These are phyloP conservation scores for Cladophialophora immunda DNA, from an alignment of 2,329 filamentous ascomycete species.

Conservation along the genomic window DNA sequence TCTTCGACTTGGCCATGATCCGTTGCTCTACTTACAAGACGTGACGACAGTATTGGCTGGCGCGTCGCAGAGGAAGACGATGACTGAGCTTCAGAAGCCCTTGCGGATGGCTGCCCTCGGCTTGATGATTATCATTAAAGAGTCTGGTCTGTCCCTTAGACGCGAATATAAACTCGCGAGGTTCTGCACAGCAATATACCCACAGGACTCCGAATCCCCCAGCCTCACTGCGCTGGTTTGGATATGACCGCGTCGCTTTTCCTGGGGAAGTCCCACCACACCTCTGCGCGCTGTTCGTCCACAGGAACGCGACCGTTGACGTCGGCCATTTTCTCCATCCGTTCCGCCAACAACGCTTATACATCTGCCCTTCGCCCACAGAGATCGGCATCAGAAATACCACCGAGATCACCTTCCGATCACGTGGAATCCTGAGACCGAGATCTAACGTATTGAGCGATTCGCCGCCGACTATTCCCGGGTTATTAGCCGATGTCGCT, in stretches of 20 bases:
- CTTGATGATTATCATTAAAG: background rate
- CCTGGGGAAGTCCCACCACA: background rate
- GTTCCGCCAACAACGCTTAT: background rate
- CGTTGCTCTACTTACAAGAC: background rate
- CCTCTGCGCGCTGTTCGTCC: background rate
- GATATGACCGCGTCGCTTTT: background rate
- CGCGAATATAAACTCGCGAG: background rate
- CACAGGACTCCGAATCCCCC: background rate
- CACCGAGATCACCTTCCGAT: constrained; percentile 13
- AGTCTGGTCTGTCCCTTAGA: background rate
- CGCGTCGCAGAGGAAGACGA: background rate
- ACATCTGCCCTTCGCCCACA: background rate
- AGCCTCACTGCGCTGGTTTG: constrained; percentile 1
- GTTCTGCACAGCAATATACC: constrained; percentile 8
- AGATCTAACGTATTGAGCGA: background rate
- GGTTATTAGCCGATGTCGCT: constrained; percentile 2
- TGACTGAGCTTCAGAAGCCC: background rate
- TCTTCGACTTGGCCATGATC: constrained; percentile 28
- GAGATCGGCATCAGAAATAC: constrained; percentile 29
- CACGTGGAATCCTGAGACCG: constrained; percentile 17
- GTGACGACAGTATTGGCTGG: background rate
- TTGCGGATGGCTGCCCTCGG: background rate
- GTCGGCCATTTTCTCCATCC: constrained; percentile 16
- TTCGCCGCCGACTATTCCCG: constrained; percentile 5
- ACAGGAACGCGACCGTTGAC: background rate